These are phyloP conservation scores for Ascochyta clinopodiicola DNA, from an alignment of 2,329 filamentous ascomycete species.

Conservation along the genomic window DNA sequence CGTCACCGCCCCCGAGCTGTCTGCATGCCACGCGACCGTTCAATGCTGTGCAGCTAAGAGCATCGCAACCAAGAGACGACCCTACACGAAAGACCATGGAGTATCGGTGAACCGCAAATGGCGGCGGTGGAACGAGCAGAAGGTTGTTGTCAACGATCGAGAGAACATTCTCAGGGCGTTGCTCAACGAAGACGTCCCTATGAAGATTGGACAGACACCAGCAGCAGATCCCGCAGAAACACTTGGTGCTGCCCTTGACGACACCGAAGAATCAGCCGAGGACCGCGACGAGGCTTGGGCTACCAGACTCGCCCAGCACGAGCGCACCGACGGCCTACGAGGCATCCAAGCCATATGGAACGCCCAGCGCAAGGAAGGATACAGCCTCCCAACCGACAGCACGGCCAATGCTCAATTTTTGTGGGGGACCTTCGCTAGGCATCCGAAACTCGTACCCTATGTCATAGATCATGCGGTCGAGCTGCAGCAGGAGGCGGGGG, in stretches of 20 bases:
- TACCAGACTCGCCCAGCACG: constrained; percentile 49
- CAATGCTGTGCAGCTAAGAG: constrained; percentile 25
- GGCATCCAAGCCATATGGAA: constrained; percentile 56
- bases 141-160: constrained; percentile 6
- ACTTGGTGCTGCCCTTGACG: neutral
- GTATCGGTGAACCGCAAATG: constrained; percentile 16
- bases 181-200: constrained; percentile 11
- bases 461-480: constrained; percentile 52
- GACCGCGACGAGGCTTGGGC: constrained; percentile 47
- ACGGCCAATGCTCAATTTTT: constrained; percentile 49
- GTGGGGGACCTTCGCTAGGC: constrained; percentile 55
- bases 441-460: constrained; percentile 43
- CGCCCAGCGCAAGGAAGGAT: constrained; percentile 43
- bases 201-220: neutral
- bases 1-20: constrained; percentile 33
- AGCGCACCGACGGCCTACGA: constrained; percentile 49
- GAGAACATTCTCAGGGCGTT: constrained; percentile 19
- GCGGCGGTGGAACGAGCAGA: constrained; percentile 22
- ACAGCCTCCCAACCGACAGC: constrained; percentile 51
- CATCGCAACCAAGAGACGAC: constrained; percentile 15
- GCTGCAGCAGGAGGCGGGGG: constrained; percentile 49
- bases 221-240: neutral
- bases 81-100: constrained; percentile 18
- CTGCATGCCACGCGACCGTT: constrained; percentile 23
- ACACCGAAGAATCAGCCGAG: neutral